Percentiles rank a stretch among this genome's conserved stretches.
Conservation (phyloP, 2,329 filamentous ascomycete species). For the Cladophialophora psammophila region DNA sequence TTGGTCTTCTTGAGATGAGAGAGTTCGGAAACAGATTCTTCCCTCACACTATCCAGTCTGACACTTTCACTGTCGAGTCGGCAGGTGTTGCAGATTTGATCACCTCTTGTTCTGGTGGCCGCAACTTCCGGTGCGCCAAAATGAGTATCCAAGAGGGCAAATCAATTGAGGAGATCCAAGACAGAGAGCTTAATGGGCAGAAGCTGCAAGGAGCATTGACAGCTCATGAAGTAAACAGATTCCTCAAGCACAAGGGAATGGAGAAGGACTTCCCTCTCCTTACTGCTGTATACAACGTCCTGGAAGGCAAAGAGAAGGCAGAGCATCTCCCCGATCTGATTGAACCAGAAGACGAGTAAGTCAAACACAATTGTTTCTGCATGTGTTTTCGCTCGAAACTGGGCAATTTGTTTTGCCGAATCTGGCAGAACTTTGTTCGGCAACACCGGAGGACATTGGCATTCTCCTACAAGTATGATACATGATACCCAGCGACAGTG, state of each 20-base stretch:
- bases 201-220: slow-evolving; percentile 95
- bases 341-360: slow-evolving; percentile 48
- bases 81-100: slow-evolving; percentile 95
- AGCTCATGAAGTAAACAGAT: slow-evolving; percentile 87
- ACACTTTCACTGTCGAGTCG: slow-evolving; percentile 96
- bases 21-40: slow-evolving; percentile 96
- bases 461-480: slow-evolving; percentile 23
- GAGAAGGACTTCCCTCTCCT: slow-evolving; percentile 91
- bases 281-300: slow-evolving; percentile 83
- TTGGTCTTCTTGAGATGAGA: slow-evolving; percentile 95
- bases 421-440: slow-evolving; percentile 6
- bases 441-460: slow-evolving; percentile 12
- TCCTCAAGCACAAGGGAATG: slow-evolving; percentile 77
- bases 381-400: not conserved
- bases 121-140: slow-evolving; percentile 94
- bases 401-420: slow-evolving; percentile 21
- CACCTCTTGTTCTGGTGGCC: slow-evolving; percentile 87
- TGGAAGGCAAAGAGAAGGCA: slow-evolving; percentile 77
- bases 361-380: slow-evolving; percentile 13
- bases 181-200: slow-evolving; percentile 90
- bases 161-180: slow-evolving; percentile 85
- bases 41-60: slow-evolving; percentile 76
- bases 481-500: slow-evolving; percentile 29
- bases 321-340: slow-evolving; percentile 81
- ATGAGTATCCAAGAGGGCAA: slow-evolving; percentile 81